Percentiles rank a stretch among this genome's conserved stretches.
phyloP scores from a whole-genome alignment of 139 green algal species.

The Chlamydomonas asymmetrica region DNA sequence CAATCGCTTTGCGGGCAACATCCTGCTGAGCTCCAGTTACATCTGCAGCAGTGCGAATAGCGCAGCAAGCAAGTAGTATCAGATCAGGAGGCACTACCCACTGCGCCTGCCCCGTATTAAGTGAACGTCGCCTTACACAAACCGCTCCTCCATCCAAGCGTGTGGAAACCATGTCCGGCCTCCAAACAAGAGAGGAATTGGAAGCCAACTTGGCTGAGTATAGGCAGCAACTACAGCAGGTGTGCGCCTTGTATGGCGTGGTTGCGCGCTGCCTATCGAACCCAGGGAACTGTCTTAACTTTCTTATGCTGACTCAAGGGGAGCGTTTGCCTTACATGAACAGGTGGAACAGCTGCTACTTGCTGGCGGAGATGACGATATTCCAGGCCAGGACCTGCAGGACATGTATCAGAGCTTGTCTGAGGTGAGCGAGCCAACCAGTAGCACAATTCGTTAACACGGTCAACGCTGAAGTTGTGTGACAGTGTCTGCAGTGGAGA shows the following conservation, averaged over 20 bases:
- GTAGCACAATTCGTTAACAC: not conserved
- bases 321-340: not conserved
- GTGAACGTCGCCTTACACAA: too few relatives aligned
- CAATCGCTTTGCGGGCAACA: too few relatives aligned
- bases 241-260: not conserved
- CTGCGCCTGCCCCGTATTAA: too few relatives aligned
- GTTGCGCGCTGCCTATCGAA: not conserved
- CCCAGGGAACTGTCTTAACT: not conserved
- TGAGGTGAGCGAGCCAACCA: constrained; percentile 42
- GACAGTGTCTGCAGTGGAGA: not conserved
- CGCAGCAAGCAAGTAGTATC: too few relatives aligned
- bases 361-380: constrained; percentile 54
- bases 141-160: too few relatives aligned
- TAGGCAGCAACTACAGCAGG: constrained; percentile 57
- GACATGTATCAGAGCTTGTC: constrained; percentile 70
- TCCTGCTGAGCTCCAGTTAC: too few relatives aligned
- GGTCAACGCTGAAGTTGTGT: not conserved
- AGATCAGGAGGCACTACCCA: too few relatives aligned
- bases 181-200: constrained; percentile 51
- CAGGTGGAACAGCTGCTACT: constrained; percentile 78
- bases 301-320: not conserved
- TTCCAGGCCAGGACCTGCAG: constrained; percentile 63
- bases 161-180: constrained; percentile 21
- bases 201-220: constrained; percentile 60
- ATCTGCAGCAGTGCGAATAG: too few relatives aligned